These are phyloP conservation scores for Boletellus sp. DNA, from an alignment of 768 basidiomycete species.

Conservation along the genomic window DNA sequence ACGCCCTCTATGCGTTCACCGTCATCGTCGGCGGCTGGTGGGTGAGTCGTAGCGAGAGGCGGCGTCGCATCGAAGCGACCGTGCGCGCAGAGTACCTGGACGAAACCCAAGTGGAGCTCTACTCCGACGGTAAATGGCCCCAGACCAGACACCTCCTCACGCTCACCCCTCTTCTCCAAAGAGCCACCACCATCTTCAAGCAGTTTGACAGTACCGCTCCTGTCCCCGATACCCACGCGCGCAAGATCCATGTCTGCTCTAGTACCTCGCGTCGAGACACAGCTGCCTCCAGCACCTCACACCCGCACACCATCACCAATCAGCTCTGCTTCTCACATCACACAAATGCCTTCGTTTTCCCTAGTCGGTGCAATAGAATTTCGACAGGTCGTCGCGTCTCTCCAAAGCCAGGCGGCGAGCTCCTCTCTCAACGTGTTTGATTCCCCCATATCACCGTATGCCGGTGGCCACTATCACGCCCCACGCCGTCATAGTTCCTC, in stretches of 20 bases:
- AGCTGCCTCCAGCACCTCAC: conserved; percentile 40
- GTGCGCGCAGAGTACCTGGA: conserved; percentile 56
- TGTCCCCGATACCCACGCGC: conserved; percentile 35
- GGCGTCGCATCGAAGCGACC: conserved; percentile 44
- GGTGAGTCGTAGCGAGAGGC: conserved; percentile 52
- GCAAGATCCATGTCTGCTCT: conserved; percentile 37
- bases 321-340: conserved; percentile 33
- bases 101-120: conserved; percentile 46
- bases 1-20: conserved; percentile 69
- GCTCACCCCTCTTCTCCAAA: conserved; percentile 10
- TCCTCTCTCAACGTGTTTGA: conserved; percentile 64
- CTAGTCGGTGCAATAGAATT: conserved; percentile 96
- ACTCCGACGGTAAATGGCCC: conserved; percentile 59
- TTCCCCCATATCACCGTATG: conserved; percentile 63
- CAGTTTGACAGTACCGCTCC: conserved; percentile 16
- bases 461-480: conserved; percentile 69
- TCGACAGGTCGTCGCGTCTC: conserved; percentile 79
- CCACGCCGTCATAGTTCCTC: conserved; percentile 30
- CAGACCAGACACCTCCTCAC: background rate
- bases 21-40: conserved; percentile 81
- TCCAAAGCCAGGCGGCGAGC: conserved; percentile 65
- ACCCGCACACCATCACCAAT: conserved; percentile 50
- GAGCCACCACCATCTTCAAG: conserved; percentile 7
- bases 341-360: conserved; percentile 79
- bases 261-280: conserved; percentile 38